These are phyloP conservation scores for Oryza rufipogon DNA, from an alignment of 176 grass and related monocot species.

Conservation along the genomic window DNA sequence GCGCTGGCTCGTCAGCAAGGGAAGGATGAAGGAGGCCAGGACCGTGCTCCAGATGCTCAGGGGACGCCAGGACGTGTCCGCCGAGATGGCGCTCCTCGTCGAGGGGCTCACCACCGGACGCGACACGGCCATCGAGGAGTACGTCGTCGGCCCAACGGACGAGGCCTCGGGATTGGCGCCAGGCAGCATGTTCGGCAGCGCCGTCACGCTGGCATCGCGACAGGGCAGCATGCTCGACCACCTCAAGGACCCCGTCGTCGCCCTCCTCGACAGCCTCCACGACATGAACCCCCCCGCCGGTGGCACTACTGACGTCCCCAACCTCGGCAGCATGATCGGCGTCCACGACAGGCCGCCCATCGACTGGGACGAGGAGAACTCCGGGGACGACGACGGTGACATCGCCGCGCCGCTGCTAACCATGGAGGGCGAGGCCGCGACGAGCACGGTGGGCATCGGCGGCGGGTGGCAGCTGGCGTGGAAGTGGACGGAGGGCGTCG, in stretches of 20 bases:
- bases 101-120: conserved; percentile 56
- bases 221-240: conserved; percentile 70
- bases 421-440: neutral
- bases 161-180: conserved; percentile 51
- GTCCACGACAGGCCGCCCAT: conserved; percentile 38
- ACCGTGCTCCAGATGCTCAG: conserved; percentile 64
- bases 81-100: conserved; percentile 83
- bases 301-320: conserved; percentile 34
- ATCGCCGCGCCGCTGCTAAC: conserved; percentile 35
- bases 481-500: conserved; percentile 52
- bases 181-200: conserved; percentile 60
- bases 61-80: conserved; percentile 63
- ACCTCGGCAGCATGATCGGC: conserved; percentile 79
- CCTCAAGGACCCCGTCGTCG: conserved; percentile 73
- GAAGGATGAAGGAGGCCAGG: conserved; percentile 69
- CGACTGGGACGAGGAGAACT: conserved; percentile 30
- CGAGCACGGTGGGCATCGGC: conserved; percentile 68
- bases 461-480: conserved; percentile 86
- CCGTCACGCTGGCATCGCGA: conserved; percentile 44
- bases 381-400: conserved; percentile 51
- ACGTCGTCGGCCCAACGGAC: conserved; percentile 50
- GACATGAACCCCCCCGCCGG: conserved; percentile 44
- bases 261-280: conserved; percentile 69
- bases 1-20: conserved; percentile 91
- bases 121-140: conserved; percentile 80